phyloP scores from a whole-genome alignment of 257 asterid species.

The Eucommia ulmoides region DNA sequence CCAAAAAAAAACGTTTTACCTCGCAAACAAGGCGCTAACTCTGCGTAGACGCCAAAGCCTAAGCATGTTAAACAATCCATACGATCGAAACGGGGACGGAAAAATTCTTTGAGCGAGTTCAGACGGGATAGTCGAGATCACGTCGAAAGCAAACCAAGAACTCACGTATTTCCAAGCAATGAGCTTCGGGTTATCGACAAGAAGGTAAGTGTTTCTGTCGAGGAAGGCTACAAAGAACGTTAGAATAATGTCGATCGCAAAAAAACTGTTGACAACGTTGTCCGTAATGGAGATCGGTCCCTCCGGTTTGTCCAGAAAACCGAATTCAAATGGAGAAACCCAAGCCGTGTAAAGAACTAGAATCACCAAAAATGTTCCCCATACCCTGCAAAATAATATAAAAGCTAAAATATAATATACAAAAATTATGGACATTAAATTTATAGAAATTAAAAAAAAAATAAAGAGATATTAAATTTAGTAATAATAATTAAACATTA shows the following conservation, averaged over 20 bases:
- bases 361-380: slow-evolving; percentile 58
- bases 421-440: too few relatives aligned
- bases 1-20: slow-evolving; percentile 25
- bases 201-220: slow-evolving; percentile 48
- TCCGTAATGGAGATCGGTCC: slow-evolving; percentile 40
- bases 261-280: slow-evolving; percentile 72
- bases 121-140: slow-evolving; percentile 69
- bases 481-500: too few relatives aligned
- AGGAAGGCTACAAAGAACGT: slow-evolving; percentile 83
- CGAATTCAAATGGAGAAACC: slow-evolving; percentile 92
- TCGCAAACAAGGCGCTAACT: slow-evolving; percentile 72
- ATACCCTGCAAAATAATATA: slow-evolving; percentile 36
- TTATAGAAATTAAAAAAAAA: too few relatives aligned
- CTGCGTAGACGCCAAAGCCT: slow-evolving; percentile 89
- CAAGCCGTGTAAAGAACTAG: slow-evolving; percentile 84
- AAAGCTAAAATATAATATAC: slow-evolving; percentile 11
- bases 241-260: slow-evolving; percentile 66
- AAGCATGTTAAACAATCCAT: slow-evolving; percentile 80
- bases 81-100: slow-evolving; percentile 34
- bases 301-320: slow-evolving; percentile 44
- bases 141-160: slow-evolving; percentile 55
- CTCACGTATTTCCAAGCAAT: slow-evolving; percentile 52
- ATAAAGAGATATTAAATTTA: too few relatives aligned
- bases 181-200: slow-evolving; percentile 42
- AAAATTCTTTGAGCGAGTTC: slow-evolving; percentile 55